Conservation (phyloP, 345 rosid species). For the Corymbia maculata region DNA sequence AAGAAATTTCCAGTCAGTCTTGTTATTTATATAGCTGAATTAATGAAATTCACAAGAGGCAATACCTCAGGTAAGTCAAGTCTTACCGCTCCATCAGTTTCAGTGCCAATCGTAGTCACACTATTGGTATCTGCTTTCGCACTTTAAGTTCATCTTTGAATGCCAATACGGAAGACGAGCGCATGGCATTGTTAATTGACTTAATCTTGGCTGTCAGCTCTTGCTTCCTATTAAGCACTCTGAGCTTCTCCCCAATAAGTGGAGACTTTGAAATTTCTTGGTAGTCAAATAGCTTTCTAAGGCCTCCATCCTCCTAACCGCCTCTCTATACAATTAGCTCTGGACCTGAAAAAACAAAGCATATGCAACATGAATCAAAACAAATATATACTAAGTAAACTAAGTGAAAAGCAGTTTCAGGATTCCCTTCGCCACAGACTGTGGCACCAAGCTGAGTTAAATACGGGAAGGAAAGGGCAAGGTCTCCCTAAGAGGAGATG, state of each 20-base stretch:
- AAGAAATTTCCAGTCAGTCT: not conserved
- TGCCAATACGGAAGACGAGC: conserved; percentile 71
- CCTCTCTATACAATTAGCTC: conserved; percentile 66
- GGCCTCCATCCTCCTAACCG: conserved; percentile 72
- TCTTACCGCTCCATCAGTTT: not conserved
- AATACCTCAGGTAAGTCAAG: not conserved
- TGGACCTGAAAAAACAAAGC: conserved; percentile 43
- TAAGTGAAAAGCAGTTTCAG: too few relatives aligned
- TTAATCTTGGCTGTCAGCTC: conserved; percentile 71
- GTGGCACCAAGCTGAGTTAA: too few relatives aligned
- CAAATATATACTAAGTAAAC: too few relatives aligned
- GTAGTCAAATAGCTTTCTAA: conserved; percentile 67
- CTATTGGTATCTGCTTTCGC: conserved; percentile 57
- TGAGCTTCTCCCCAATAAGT: conserved; percentile 63
- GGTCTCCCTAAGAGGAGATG: too few relatives aligned
- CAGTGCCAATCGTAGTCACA: not conserved
- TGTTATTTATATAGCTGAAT: not conserved
- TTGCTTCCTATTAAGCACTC: conserved; percentile 66
- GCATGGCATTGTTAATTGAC: conserved; percentile 59
- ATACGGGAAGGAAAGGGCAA: too few relatives aligned
- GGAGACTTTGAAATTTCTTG: conserved; percentile 90
- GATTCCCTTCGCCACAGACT: too few relatives aligned
- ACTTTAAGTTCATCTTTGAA: conserved; percentile 97
- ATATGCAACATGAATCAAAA: not conserved
- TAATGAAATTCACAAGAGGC: conserved; percentile 8